A percentile compares a stretch with the other conserved stretches of the same genome.
phyloP scores from a whole-genome alignment of 2,329 filamentous ascomycete genomes.

The Chaetomium strumarium region DNA sequence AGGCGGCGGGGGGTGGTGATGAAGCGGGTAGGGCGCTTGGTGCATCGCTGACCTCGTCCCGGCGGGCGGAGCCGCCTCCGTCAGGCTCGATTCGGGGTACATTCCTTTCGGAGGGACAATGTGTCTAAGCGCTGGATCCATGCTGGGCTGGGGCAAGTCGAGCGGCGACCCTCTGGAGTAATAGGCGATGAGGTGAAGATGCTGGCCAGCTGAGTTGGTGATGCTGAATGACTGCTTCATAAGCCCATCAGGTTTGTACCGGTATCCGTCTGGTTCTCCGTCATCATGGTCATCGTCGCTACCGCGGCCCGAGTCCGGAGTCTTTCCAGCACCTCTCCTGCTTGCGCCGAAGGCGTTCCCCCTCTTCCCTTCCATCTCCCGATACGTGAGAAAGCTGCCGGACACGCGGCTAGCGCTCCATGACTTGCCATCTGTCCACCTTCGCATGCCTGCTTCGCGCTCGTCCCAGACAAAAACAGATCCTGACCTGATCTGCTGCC shows the following conservation, averaged over 20 bases:
- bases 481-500: conserved; percentile 90
- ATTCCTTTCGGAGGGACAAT: conserved; percentile 88
- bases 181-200: conserved; percentile 96
- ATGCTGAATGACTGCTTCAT: conserved; percentile 99
- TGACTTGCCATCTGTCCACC: conserved; percentile 98
- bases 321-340: conserved; percentile 61
- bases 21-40: conserved; percentile 35
- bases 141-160: conserved; percentile 73
- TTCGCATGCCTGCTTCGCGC: conserved; percentile 92
- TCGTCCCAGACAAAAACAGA: conserved; percentile 99
- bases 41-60: conserved; percentile 70
- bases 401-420: conserved; percentile 98
- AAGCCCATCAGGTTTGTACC: conserved; percentile 91
- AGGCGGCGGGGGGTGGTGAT: conserved; percentile 11
- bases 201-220: conserved; percentile 80
- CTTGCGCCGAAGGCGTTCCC: conserved; percentile 65
- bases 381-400: conserved; percentile 93
- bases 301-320: conserved; percentile 72
- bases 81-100: conserved; percentile 93
- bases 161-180: conserved; percentile 65
- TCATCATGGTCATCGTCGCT: conserved; percentile 84
- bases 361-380: conserved; percentile 98
- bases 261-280: conserved; percentile 81
- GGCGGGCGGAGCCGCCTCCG: conserved; percentile 74
- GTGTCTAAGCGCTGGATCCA: conserved; percentile 70